A percentile compares a stretch with the other conserved stretches of the same genome.
phyloP scores from a whole-genome alignment of 768 basidiomycete species.

The Ramaria sp. region DNA sequence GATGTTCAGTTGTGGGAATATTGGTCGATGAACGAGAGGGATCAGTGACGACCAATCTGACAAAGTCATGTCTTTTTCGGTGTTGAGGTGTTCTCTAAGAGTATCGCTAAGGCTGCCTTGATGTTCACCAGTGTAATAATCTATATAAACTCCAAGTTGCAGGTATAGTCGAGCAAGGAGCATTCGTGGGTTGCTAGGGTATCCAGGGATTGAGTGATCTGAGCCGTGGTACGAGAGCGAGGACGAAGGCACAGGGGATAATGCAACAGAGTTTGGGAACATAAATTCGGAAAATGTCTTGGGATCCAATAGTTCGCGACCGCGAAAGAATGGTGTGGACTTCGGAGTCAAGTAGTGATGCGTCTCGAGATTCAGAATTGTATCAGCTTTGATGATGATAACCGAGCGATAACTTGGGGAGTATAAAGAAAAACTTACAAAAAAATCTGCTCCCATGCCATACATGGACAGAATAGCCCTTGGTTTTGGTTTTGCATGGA shows the following conservation, averaged over 20 bases:
- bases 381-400: background rate
- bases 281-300: constrained; percentile 34
- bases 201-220: constrained; percentile 39
- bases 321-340: constrained; percentile 38
- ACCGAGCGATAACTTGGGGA: background rate
- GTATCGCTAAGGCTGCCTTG: constrained; percentile 34
- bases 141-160: constrained; percentile 45
- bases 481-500: constrained; percentile 42
- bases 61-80: background rate
- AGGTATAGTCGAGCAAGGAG: constrained; percentile 43
- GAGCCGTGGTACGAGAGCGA: constrained; percentile 34
- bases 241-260: constrained; percentile 29
- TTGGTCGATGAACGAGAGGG: constrained; percentile 20
- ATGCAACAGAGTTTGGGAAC: constrained; percentile 26
- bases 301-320: constrained; percentile 44
- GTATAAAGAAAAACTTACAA: constrained; percentile 15
- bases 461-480: constrained; percentile 47
- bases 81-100: constrained; percentile 21
- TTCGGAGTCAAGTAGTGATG: constrained; percentile 41
- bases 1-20: constrained; percentile 39
- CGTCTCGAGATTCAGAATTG: constrained; percentile 25
- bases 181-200: constrained; percentile 55
- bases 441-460: constrained; percentile 51
- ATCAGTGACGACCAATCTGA: constrained; percentile 13
- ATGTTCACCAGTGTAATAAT: constrained; percentile 42